Conservation (phyloP, 805 yeast species). For the Danielia reshetovae region DNA sequence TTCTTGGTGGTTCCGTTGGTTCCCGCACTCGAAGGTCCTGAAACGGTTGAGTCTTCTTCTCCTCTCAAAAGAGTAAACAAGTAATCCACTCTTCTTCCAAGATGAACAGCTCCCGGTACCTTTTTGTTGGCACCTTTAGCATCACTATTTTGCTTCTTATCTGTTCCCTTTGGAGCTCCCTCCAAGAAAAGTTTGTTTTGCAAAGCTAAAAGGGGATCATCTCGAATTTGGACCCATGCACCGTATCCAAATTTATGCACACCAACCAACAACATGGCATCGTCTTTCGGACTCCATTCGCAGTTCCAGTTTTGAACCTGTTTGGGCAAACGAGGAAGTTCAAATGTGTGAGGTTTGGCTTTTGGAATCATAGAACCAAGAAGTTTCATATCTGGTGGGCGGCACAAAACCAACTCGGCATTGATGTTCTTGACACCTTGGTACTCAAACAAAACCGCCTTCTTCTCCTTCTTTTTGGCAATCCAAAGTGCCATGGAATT, state of each 20-base stretch:
- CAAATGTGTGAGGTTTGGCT: constrained; percentile 58
- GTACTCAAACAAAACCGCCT: constrained; percentile 85
- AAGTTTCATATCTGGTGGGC: constrained; percentile 81
- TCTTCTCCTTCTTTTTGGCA: constrained; percentile 75
- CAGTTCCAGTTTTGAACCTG: constrained; percentile 90
- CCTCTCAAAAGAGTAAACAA: constrained; percentile 68
- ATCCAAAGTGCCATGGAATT: constrained; percentile 53
- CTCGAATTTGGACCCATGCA: constrained; percentile 90
- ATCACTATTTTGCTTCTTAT: constrained; percentile 10
- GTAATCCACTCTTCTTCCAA: constrained; percentile 89
- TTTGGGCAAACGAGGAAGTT: constrained; percentile 61
- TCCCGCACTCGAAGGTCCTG: constrained; percentile 1
- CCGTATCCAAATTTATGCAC: constrained; percentile 93
- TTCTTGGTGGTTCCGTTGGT: constrained; percentile 11
- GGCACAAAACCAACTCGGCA: constrained; percentile 78
- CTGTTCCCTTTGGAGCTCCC: constrained; percentile 11
- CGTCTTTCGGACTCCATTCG: constrained; percentile 80
- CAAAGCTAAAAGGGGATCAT: constrained; percentile 86
- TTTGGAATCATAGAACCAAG: constrained; percentile 50
- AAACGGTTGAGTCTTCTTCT: constrained; percentile 36
- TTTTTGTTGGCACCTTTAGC: constrained; percentile 39
- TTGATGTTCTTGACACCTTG: constrained; percentile 84
- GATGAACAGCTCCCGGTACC: constrained; percentile 89
- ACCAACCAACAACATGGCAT: constrained; percentile 82
- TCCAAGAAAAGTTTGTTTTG: constrained; percentile 80